Evolutionary conservation across 345 rosid genomes (phyloP), one percentile per base, ranked within the genome.

Genomic region (Trapa incisa): DNA sequence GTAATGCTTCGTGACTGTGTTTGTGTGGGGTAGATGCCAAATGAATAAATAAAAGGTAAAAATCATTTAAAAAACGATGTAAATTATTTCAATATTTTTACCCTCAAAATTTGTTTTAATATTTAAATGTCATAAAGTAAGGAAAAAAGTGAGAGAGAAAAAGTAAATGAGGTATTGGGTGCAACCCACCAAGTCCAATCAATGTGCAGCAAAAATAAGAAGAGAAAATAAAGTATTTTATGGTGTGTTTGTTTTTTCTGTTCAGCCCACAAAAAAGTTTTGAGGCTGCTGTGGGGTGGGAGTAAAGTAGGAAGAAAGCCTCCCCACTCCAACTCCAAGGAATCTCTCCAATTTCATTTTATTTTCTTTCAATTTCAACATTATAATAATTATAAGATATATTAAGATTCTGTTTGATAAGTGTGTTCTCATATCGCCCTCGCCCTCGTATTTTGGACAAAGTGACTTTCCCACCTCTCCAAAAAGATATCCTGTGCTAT

Each of bases 231-330:
- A 42, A 65, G 8, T 9, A 47, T 66, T 48, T 64, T 64, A 22
- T 22, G 29, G 14, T 61, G 33, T 22, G 29, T 22, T 22, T 22
- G 29, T 22, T 22, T 22, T 22, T 22, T 22, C 29, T 22, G 29
- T 22, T 22, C 36, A 64, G 13, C 22, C 10, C 47, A 0, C 35
- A 41, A 58, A 61, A 45, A 45, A 13, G 48, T 22, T 22, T n/a
- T 22, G 22, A 16, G 5, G 15, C 45, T 68, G 71, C 33, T 68
- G 71, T 45, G 71, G 61, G 71, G 71, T 36, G 58, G 71, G 61
- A 61, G 43, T 39, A 48, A 48, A 22, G 29, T 50, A 29, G 14
- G 1, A 53, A 53, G 2, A 68, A 61, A 47, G 68, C 52, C 29
- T 22, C 29, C 29, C 29, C 29, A 22, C 29, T 22, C 29, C 29